Conservation (phyloP, 495 filamentous ascomycete genomes). For the Amphirosellinia nigrospora region DNA sequence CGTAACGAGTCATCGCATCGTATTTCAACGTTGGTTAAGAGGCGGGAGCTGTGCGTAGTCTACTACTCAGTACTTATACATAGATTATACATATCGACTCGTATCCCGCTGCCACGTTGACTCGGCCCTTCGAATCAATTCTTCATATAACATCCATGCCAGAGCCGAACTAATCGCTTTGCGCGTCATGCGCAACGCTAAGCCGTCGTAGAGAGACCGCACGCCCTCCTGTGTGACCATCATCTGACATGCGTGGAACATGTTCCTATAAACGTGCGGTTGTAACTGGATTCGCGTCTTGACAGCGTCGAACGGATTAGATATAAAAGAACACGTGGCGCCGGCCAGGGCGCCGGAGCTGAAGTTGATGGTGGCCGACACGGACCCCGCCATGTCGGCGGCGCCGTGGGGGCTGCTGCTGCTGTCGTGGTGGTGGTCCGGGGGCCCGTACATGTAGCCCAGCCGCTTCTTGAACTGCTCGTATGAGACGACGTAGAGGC, state of each 20-base stretch:
- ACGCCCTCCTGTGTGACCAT: conserved; percentile 86
- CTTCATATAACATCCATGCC: conserved; percentile 97
- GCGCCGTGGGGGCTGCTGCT: conserved; percentile 21
- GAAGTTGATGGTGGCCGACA: conserved; percentile 82
- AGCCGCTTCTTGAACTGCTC: conserved; percentile 82
- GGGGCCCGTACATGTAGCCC: conserved; percentile 42
- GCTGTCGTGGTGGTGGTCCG: conserved; percentile 17
- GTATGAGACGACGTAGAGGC: conserved; percentile 93
- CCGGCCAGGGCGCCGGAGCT: conserved; percentile 78
- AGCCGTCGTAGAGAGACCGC: conserved; percentile 81
- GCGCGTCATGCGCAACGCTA: conserved; percentile 84
- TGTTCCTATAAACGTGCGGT: conserved; percentile 82
- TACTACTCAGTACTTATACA: conserved; percentile 13
- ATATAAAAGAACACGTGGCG: conserved; percentile 80
- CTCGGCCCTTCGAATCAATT: conserved; percentile 81
- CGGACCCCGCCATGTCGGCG: conserved; percentile 37
- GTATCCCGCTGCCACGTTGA: conserved; percentile 55
- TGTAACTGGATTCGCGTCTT: conserved; percentile 95
- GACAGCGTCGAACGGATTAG: conserved; percentile 95
- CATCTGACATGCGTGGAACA: conserved; percentile 72
- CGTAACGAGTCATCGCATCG: not conserved
- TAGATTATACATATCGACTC: not conserved
- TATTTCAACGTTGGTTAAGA: not conserved
- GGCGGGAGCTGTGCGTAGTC: conserved; percentile 10
- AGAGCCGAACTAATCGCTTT: conserved; percentile 92